Evolutionary conservation across 192 early-diverging fungal genomes (phyloP), one percentile per base, ranked within the genome.

Genomic region (Globomyces pollinis-pini): DNA sequence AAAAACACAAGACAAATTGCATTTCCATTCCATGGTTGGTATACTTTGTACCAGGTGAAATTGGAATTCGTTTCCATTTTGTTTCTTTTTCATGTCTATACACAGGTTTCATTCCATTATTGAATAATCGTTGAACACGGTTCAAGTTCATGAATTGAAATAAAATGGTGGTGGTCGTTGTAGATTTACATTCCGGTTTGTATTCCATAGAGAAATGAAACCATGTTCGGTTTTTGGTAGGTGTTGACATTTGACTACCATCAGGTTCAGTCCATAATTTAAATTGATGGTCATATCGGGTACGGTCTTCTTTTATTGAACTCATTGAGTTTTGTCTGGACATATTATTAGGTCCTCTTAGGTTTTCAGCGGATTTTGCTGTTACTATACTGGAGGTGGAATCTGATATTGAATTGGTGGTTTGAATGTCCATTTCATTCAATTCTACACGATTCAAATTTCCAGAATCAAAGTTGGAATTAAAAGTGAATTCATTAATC

Each of bases 221-320:
- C 62, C 62, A 63, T 21, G 62, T 63, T 26, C 55, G 2, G 50
- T 63, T 63, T 34, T 63, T 63, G 26, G 50, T 62, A 0, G 12
- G 52, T n/a, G n/a, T n/a, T 15, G 30, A 11, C 3, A 30, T 26
- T 20, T 21, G 12, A 16, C 6, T 15, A 8, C 61, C 61, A 38
- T 62, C 61, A 12, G 34, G 2, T 9, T 18, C 9, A 7, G 59
- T 60, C 59, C 59, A 60, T 6, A 60, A 20, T 1, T 45, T 3
- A 33, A 41, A 53, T 5, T 26, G 24, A 12, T 47, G 18, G 20
- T 57, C 55, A 4, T 24, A 13, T 41, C 31, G 23, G 4, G 33
- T n/a, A 9, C 15, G 6, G 13, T 33, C 32, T 9, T 30, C 30
- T 51, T 51, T 51, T 5, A 13, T 2, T n/a, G 28, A n/a, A 11